Percentiles rank a stretch among this genome's conserved stretches.
phyloP scores from a whole-genome alignment of 805 yeast species.

The Yarrowia sp. region DNA sequence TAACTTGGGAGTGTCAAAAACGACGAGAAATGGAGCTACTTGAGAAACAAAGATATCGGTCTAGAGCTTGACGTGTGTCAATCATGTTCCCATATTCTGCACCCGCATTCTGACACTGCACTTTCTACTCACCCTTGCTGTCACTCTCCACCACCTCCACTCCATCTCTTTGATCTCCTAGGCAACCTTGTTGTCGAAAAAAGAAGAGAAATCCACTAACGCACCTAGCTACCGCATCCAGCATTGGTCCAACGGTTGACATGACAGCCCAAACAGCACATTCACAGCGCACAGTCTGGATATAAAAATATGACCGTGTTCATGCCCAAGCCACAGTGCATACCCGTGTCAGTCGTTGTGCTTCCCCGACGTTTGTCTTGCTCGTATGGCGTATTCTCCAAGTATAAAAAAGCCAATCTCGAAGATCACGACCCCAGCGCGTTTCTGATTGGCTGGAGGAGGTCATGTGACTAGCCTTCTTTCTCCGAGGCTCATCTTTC shows the following conservation, averaged over 20 bases:
- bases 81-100: too few species aligned
- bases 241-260: neutral
- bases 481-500: neutral
- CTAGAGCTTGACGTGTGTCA: too few species aligned
- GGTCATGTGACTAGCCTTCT: neutral
- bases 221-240: neutral
- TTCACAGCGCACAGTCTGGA: too few species aligned
- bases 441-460: neutral
- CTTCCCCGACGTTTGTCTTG: neutral
- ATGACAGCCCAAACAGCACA: too few species aligned
- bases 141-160: neutral
- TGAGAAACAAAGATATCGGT: too few species aligned
- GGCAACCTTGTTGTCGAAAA: neutral
- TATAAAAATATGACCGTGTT: too few species aligned
- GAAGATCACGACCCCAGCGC: neutral
- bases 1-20: too few species aligned
- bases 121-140: neutral
- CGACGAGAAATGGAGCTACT: too few species aligned
- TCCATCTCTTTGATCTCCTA: too few species aligned
- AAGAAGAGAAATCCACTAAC: neutral
- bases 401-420: neutral
- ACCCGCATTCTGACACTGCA: too few species aligned
- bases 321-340: too few species aligned
- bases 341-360: too few species aligned
- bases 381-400: constrained; percentile 12